A percentile compares a stretch with the other conserved stretches of the same genome.
These are phyloP conservation scores for Colletotrichum tanaceti DNA, from an alignment of 2,329 filamentous ascomycete genomes.

Conservation along the genomic window DNA sequence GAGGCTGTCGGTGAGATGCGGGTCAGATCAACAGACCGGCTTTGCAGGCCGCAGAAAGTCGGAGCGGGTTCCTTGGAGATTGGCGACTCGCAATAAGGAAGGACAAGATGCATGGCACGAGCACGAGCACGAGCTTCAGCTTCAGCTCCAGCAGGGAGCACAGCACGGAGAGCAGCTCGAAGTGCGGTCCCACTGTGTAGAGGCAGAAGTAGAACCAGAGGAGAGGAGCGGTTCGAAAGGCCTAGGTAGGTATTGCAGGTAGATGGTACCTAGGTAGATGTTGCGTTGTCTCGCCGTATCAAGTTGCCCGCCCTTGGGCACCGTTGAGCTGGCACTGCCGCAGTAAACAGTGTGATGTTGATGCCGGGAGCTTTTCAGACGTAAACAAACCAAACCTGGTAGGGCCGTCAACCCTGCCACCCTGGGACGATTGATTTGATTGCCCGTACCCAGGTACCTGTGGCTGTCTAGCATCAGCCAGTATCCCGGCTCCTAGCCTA, in stretches of 20 bases:
- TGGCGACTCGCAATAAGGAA: neutral
- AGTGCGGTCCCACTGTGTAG: conserved; percentile 25
- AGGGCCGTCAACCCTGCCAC: conserved; percentile 26
- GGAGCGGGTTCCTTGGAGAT: conserved; percentile 10
- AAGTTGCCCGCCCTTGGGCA: conserved; percentile 19
- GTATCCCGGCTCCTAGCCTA: conserved; percentile 5
- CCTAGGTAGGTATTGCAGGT: no score
- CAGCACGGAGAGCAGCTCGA: neutral
- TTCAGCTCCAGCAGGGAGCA: no score
- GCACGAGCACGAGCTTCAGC: conserved; percentile 1
- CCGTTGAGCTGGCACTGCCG: conserved; percentile 40
- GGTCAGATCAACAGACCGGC: conserved; percentile 5
- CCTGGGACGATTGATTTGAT: conserved; percentile 20
- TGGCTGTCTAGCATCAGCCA: no score
- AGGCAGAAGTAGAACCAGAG: neutral
- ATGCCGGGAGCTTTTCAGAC: conserved; percentile 36
- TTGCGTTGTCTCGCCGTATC: no score
- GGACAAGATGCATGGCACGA: conserved; percentile 21
- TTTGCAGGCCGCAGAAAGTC: conserved; percentile 22
- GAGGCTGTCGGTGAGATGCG: conserved; percentile 6
- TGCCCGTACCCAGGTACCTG: neutral
- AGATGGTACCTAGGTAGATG: no score
- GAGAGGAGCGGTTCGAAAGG: neutral
- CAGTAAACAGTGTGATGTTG: conserved; percentile 39
- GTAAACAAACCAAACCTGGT: conserved; percentile 39